Evolutionary conservation across 768 basidiomycete species (phyloP), one percentile per base, ranked within the genome.

Genomic region (Trametes cinnabarina): DNA sequence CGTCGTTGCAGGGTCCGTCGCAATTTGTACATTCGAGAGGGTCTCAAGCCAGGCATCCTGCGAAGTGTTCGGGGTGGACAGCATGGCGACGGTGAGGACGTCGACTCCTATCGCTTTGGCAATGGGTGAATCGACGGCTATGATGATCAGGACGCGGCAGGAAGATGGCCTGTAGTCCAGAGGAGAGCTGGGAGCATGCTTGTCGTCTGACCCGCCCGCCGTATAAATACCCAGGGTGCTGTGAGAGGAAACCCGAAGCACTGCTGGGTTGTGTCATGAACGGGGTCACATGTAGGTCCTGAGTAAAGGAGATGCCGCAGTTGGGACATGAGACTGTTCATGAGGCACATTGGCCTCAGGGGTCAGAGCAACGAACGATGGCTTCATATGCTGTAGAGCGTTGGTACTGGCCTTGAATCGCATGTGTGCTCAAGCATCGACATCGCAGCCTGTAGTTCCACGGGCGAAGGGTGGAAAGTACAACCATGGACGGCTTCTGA

Each of bases 241-340:
- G 54, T 20, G 37, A 17, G 46, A 55, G 46, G 46, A 47, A n/a
- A n/a, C n/a, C n/a, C n/a, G n/a, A n/a, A 55, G 54, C 53, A 55
- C 46, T 20, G 53, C 53, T 37, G 9, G 42, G 23, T 55, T 47
- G 53, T 55, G 53, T 55, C 53, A 55, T 47, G 46, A n/a, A 55
- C 23, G 46, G 35, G 53, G 54, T 55, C 54, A 55, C 54, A 55
- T 55, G 54, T 23, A 48, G n/a, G 20, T 17, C 23, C 41, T 53
- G 51, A 53, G 51, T 44, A 55, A 55, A 55, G 46, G 44, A 55
- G 46, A 55, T 47, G 46, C 26, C 54, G 53, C 54, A 55, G 44
- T 35, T 37, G 14, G 17, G 26, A 46, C 37, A 39, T 39, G 14
- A 39, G 14, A n/a, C 17, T 39, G 37, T 15, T 14, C 11, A n/a